Evolutionary conservation across 2,329 filamentous ascomycete species (phyloP), one percentile per base, ranked within the genome.

Genomic region (Penicillium brevicompactum): DNA sequence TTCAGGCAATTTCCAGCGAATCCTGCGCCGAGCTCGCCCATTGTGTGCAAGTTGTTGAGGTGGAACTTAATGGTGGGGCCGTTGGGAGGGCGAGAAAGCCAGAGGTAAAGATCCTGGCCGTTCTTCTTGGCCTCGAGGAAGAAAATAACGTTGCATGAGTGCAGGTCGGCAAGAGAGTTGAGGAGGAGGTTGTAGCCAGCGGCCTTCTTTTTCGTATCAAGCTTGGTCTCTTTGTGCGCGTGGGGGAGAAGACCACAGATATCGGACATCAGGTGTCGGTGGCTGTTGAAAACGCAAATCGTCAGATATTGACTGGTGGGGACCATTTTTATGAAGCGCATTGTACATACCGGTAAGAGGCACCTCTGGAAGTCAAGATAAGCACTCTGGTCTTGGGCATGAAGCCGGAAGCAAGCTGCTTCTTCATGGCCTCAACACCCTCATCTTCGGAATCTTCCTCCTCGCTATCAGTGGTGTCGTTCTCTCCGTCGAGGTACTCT

Each of bases 1-100:
- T 96, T 97, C 58, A 97, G 80, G 73, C 92, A 97, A 80, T 99
- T 99, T 51, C 94, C 94, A 14, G 92, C 92, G 74, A 99, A 97
- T 3, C 73, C 74, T 18, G 73, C 68, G 70, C 96, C 91, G 34
- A 99, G 82, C 75, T 99, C 94, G 70, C 93, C 91, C 91, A 95
- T 96, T 9, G 93, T 97, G 78, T 97, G 92, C 70, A 97, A 83
- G 71, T 76, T 90, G 63, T 70, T 72, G 31, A 73, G 69, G 48
- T 71, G 73, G 60, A 78, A 76, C 51, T 88, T 88, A 59, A 88
- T 78, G 1, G 86, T 88, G 30, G 88, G 89, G 0, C 89, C 89
- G 66, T 92, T 96, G 5, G 93, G 94, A 2, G 92, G 88, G 71
- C 95, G 96, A 75, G 89, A 87, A 69, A 97, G 84, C 92, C 92